Conservation (phyloP, 345 rosid species). For the Corymbia maculata region DNA sequence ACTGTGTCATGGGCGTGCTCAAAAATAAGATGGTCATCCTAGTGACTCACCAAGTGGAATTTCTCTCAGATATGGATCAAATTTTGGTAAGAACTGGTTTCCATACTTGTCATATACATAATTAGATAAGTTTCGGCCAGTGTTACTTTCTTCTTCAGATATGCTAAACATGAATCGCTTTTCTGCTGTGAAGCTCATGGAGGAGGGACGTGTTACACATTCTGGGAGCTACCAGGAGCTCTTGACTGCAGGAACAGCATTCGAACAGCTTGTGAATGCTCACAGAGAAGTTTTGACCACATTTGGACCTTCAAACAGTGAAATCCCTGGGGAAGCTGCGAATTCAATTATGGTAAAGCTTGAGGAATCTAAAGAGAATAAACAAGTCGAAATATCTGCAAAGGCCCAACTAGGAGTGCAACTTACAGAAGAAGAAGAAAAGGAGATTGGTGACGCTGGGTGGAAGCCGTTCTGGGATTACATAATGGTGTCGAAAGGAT, state of each 20-base stretch:
- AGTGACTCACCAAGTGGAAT: conserved; percentile 38
- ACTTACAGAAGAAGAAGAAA: conserved; percentile 31
- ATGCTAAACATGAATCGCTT: background rate
- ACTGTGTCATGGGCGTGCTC: conserved; percentile 15
- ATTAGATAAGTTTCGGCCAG: background rate
- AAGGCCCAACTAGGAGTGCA: conserved; percentile 5
- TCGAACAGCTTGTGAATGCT: conserved; percentile 21
- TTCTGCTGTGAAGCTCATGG: conserved; percentile 14
- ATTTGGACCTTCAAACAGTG: background rate
- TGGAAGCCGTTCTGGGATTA: conserved; percentile 18
- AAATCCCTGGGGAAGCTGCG: background rate
- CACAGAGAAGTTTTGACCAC: conserved; percentile 13
- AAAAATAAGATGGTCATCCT: conserved; percentile 20
- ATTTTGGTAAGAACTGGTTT: conserved; percentile 14
- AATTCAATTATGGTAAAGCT: background rate
- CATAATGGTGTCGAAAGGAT: conserved; percentile 6
- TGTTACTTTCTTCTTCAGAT: background rate
- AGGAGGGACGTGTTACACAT: conserved; percentile 18
- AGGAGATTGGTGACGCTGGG: conserved; percentile 18
- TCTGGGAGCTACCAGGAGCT: conserved; percentile 20
- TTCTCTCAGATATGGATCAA: conserved; percentile 17
- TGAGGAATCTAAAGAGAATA: background rate
- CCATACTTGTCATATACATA: background rate
- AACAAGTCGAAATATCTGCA: background rate
- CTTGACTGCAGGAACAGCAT: conserved; percentile 14